Evolutionary conservation across 2,329 filamentous ascomycete genomes (phyloP), one percentile per base, ranked within the genome.

Genomic region (Claviceps sp.): DNA sequence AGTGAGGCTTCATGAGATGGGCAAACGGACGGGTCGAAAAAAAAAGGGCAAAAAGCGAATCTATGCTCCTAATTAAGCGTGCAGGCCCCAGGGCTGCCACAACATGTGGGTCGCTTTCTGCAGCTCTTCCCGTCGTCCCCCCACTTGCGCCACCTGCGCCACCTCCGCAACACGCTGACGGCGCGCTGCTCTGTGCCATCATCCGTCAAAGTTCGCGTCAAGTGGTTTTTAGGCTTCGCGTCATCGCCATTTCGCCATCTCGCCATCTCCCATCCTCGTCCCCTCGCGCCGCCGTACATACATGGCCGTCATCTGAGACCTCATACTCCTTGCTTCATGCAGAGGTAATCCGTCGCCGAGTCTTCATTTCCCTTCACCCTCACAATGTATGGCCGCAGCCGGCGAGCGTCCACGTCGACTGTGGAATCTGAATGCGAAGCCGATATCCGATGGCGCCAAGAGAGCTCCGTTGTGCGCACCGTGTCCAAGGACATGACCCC

Each of bases 341-440:
- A 36, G 34, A 43, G 36, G 37, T 4, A 14, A 38, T 18, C 34
- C 16, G 8, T 46, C 52, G 36, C 18, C 41, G 18, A 40, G 2
- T 4, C 45, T 18, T 13, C 9, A 44, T 34, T 2, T 5, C 22
- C 2, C 36, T 40, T 36, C 36, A 36, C 56, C 30, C 40, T 36
- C 56, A 60, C 54, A 59, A 74, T 73, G 68, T 58, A 58, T 50
- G 64, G 67, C 54, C 69, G 69, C 53, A 63, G 55, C 54, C 70
- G 74, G 36, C 67, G 67, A 45, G 62, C 62, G 34, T 75, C 74
- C 36, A 66, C 67, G 49, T 74, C 74, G 22, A 75, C 70, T 36
- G 69, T 70, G 44, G 70, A 69, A 45, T 71, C 70, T 1, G 58
- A 70, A 52, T 67, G 74, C 53, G 60, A 70, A 30, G 52, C 61